phyloP scores from a whole-genome alignment of 768 basidiomycete species.

The Suillus americanus region DNA sequence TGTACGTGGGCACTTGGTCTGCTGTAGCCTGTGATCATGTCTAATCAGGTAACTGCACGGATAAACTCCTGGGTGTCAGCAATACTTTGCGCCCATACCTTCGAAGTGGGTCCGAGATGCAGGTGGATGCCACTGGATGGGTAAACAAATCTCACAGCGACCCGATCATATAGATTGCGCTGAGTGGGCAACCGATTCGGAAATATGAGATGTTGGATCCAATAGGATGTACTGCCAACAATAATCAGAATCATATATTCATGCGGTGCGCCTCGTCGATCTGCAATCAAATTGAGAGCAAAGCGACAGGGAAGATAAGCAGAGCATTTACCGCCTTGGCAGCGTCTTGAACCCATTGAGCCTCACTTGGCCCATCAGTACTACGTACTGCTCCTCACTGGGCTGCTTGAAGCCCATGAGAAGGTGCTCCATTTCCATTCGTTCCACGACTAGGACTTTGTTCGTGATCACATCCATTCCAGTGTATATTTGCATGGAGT shows the following conservation, averaged over 20 bases:
- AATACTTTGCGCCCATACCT: no score
- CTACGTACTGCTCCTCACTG: slow-evolving; percentile 83
- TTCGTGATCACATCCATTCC: slow-evolving; percentile 95
- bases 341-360: slow-evolving; percentile 91
- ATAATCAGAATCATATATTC: slow-evolving; percentile 77
- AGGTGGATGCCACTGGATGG: no score
- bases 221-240: slow-evolving; percentile 96
- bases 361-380: no score
- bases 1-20: no score
- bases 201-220: slow-evolving; percentile 95
- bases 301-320: background rate
- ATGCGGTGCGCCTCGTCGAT: slow-evolving; percentile 70
- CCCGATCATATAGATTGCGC: no score
- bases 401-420: slow-evolving; percentile 88
- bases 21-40: no score
- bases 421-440: slow-evolving; percentile 80
- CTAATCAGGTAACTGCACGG: no score
- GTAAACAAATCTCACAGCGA: no score
- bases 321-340: slow-evolving; percentile 59
- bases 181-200: slow-evolving; percentile 61
- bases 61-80: no score
- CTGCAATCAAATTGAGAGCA: slow-evolving; percentile 37
- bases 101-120: no score
- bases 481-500: slow-evolving; percentile 96
- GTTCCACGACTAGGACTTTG: slow-evolving; percentile 79